A percentile compares a stretch with the other conserved stretches of the same genome.
These are phyloP conservation scores for Aethionema arabicum DNA, from an alignment of 345 rosid species.

Conservation along the genomic window DNA sequence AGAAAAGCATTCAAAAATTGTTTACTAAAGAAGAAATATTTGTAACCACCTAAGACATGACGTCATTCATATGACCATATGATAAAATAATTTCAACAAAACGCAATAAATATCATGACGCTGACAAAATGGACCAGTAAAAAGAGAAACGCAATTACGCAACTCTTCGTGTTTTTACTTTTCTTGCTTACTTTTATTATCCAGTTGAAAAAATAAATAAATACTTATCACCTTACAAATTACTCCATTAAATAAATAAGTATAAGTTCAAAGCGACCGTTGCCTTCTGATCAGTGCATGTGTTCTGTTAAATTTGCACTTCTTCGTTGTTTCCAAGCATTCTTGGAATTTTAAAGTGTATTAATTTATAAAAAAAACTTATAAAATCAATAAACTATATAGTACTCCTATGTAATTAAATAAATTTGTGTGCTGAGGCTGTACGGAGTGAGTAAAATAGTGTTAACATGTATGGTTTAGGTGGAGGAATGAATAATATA, in stretches of 20 bases:
- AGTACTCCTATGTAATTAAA: no score
- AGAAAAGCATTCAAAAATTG: not conserved
- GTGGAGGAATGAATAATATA: constrained; percentile 34
- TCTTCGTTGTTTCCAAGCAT: constrained; percentile 21
- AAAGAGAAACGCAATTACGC: constrained; percentile 25
- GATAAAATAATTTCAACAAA: constrained; percentile 20
- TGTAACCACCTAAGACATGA: constrained; percentile 21
- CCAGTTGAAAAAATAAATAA: constrained; percentile 12
- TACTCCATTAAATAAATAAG: not conserved
- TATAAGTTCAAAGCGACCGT: no score
- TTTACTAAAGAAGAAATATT: not conserved
- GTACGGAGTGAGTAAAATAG: constrained; percentile 11
- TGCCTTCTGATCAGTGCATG: constrained; percentile 12
- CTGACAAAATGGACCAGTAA: constrained; percentile 26
- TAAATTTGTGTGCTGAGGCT: not conserved
- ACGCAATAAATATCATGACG: constrained; percentile 20
- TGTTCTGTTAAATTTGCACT: constrained; percentile 4
- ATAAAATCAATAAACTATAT: constrained; percentile 13
- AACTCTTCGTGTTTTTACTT: constrained; percentile 16
- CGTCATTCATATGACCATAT: constrained; percentile 19
- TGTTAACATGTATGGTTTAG: constrained; percentile 19
- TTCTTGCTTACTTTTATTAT: constrained; percentile 9
- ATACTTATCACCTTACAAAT: not conserved
- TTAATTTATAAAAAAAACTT: not conserved
- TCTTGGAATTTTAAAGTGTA: not conserved